Conservation (phyloP, 2,329 filamentous ascomycete species). For the Lachnellula hyalina region DNA sequence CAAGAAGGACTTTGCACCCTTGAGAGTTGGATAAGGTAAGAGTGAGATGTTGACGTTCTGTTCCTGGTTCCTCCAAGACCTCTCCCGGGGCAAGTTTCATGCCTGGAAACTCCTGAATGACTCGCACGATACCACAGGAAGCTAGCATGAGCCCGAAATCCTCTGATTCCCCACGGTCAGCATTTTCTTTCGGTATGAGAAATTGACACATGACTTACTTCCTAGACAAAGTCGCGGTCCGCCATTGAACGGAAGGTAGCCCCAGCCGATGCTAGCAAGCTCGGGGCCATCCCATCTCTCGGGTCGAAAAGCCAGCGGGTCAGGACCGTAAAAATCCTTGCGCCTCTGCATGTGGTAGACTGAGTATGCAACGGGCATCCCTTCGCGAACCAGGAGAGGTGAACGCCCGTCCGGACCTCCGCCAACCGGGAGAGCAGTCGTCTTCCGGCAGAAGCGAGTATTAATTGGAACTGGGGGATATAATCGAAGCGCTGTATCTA, state of each 20-base stretch:
- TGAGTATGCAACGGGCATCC: slow-evolving; percentile 19
- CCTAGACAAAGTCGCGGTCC: slow-evolving; percentile 32
- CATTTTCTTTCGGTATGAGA: background rate
- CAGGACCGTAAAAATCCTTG: slow-evolving; percentile 27
- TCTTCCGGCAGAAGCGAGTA: slow-evolving; percentile 14
- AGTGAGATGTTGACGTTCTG: slow-evolving; percentile 15
- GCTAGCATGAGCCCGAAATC: slow-evolving; percentile 17
- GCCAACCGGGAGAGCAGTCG: slow-evolving; percentile 24
- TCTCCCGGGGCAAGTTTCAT: slow-evolving; percentile 11
- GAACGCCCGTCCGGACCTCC: slow-evolving; percentile 26
- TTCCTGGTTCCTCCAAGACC: slow-evolving; percentile 11
- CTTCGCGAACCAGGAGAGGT: slow-evolving; percentile 24
- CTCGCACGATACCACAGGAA: slow-evolving; percentile 15
- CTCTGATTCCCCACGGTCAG: slow-evolving; percentile 10
- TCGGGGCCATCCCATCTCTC: slow-evolving; percentile 31
- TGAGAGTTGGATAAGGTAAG: slow-evolving; percentile 14
- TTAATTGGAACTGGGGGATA: slow-evolving; percentile 10
- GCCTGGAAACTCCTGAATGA: slow-evolving; percentile 13
- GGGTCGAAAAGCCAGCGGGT: slow-evolving; percentile 31
- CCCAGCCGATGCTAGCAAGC: slow-evolving; percentile 34
- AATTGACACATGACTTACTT: slow-evolving; percentile 19
- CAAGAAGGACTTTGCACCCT: slow-evolving; percentile 17
- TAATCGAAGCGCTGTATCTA: slow-evolving; percentile 12
- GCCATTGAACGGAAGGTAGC: slow-evolving; percentile 29
- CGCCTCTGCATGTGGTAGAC: slow-evolving; percentile 26